A percentile compares a stretch with the other conserved stretches of the same genome.
Conservation (phyloP, 768 basidiomycete species). For the Lyophyllum decastes region DNA sequence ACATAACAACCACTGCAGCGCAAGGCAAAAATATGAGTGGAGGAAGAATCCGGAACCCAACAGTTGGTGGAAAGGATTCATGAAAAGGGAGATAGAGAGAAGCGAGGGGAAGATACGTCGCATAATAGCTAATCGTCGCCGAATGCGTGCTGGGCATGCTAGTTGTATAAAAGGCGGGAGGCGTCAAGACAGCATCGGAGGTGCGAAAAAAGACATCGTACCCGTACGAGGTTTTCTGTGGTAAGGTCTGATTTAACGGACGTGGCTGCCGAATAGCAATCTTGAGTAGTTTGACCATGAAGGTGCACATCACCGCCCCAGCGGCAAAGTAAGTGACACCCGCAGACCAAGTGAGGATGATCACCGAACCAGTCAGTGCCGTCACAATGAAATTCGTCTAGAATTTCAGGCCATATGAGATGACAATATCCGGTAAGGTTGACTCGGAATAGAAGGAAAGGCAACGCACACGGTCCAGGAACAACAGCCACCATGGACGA, state of each 20-base stretch:
- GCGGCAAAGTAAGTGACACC: slow-evolving; percentile 60
- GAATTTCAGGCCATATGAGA: background rate
- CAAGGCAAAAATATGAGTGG: slow-evolving; percentile 54
- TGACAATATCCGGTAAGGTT: background rate
- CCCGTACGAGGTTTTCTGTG: slow-evolving; percentile 67
- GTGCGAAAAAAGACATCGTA: slow-evolving; percentile 22
- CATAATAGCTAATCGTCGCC: slow-evolving; percentile 65
- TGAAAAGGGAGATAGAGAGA: slow-evolving; percentile 62
- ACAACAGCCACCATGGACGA: slow-evolving; percentile 29
- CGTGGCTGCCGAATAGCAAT: slow-evolving; percentile 63
- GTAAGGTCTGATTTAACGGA: slow-evolving; percentile 39
- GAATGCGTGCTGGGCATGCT: slow-evolving; percentile 90
- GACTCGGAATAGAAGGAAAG: background rate
- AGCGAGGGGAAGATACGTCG: slow-evolving; percentile 59
- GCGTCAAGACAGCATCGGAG: background rate
- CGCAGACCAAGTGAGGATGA: slow-evolving; percentile 64
- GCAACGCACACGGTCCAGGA: slow-evolving; percentile 41
- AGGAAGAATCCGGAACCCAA: slow-evolving; percentile 41
- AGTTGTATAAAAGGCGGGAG: background rate
- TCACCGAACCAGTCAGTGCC: slow-evolving; percentile 43
- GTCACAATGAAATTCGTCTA: slow-evolving; percentile 67
- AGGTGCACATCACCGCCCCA: slow-evolving; percentile 56
- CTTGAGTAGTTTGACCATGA: slow-evolving; percentile 66
- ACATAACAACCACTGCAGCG: slow-evolving; percentile 55
- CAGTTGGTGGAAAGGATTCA: slow-evolving; percentile 43